Evolutionary conservation across 2,329 filamentous ascomycete species (phyloP).

Genomic region (Rhynchosporium agropyri): DNA sequence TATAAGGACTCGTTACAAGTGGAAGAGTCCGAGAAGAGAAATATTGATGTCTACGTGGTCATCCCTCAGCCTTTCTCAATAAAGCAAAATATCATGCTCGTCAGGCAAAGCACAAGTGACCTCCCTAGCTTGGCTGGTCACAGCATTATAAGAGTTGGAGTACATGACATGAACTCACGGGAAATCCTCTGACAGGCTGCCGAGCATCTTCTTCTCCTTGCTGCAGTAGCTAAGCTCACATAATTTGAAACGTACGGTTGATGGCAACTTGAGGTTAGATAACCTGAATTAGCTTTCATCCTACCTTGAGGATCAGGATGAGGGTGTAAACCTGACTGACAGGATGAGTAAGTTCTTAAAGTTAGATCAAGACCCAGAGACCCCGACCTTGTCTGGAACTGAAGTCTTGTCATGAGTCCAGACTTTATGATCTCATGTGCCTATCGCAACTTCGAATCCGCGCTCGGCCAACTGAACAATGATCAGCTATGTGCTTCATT

Average conservation of each 20-base stretch:
- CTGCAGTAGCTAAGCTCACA: background rate
- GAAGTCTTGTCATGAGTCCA: background rate
- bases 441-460: background rate
- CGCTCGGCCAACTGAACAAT: background rate
- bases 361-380: background rate
- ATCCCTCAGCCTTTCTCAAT: background rate
- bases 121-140: background rate
- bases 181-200: background rate
- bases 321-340: background rate
- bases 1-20: background rate
- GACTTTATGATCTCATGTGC: slow-evolving; percentile 2
- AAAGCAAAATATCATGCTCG: background rate
- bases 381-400: background rate
- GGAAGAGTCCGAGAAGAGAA: background rate
- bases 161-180: background rate
- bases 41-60: too few species aligned
- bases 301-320: background rate
- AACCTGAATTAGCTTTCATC: background rate
- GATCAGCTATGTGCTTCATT: background rate
- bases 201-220: background rate
- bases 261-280: background rate
- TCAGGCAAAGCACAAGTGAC: background rate
- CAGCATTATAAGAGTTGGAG: background rate
- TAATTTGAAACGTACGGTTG: slow-evolving; percentile 2
- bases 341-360: too few species aligned